Evolutionary conservation across 257 asterid genomes (phyloP).

Genomic region (Penstemon eatonii): DNA sequence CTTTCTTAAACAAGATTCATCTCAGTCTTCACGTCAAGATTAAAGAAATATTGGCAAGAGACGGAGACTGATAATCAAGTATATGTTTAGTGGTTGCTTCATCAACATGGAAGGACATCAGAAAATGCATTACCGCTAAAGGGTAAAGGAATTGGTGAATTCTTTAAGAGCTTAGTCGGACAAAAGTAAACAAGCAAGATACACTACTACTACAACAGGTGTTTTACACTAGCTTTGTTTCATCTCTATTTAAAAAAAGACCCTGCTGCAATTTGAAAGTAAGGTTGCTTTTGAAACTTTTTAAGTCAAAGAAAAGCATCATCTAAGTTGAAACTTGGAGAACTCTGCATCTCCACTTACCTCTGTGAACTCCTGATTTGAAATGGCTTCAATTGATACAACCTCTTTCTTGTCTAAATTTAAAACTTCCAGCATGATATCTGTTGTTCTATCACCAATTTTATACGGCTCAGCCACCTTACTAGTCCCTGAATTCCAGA

Average conservation of each 20-base stretch:
- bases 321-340: constrained; percentile 20
- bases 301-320: constrained; percentile 16
- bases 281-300: constrained; percentile 8
- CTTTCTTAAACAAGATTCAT: constrained; percentile 11
- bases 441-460: constrained; percentile 68
- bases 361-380: constrained; percentile 84
- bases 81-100: constrained; percentile 16
- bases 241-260: background rate
- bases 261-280: background rate
- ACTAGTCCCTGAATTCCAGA: constrained; percentile 57
- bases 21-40: constrained; percentile 19
- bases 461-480: constrained; percentile 69
- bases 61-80: background rate
- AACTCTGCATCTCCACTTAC: constrained; percentile 40
- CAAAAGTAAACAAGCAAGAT: constrained; percentile 13
- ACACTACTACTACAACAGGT: background rate
- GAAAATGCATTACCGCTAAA: too few species aligned
- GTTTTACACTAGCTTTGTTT: background rate
- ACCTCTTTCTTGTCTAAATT: constrained; percentile 81
- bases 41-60: background rate
- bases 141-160: background rate
- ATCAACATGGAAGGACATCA: constrained; percentile 14
- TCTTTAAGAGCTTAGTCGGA: constrained; percentile 16
- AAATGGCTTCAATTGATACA: constrained; percentile 66
- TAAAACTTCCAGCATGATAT: constrained; percentile 80